Evolutionary conservation across 2,329 filamentous ascomycete species (phyloP), one percentile per base, ranked within the genome.

Genomic region (Dactylonectria estremocensis): DNA sequence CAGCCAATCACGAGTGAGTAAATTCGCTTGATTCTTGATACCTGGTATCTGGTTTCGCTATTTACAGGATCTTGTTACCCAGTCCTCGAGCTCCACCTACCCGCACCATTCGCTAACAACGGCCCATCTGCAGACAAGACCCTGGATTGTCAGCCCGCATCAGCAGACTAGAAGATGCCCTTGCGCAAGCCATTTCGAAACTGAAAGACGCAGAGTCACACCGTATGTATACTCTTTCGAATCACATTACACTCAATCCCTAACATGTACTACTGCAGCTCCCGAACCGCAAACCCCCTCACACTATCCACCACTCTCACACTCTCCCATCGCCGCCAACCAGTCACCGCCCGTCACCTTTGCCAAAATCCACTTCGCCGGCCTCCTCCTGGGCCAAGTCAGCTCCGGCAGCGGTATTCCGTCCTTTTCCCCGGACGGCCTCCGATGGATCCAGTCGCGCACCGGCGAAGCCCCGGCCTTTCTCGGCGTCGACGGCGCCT

Each of bases 311-410:
- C 50, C 50, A 35, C n/a, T 14, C n/a, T 22, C n/a, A 10, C 48
- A 18, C 48, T 16, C 24, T n/a, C 24, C 16, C 16, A 18, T 14
- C 48, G 16, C 24, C 24, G 24, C 31, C 28, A 53, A 28, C 31
- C n/a, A 37, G n/a, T 35, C 50, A 5, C 31, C 50, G n/a, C 50
- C 31, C 10, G 9, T 53, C 50, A 53, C 31, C 3, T 53, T 53
- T 35, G 50, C 50, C n/a, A 53, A 53, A 37, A 53, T 53, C 50
- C 33, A 53, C 31, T 53, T 53, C 14, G 50, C 31, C 28, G 50
- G 50, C n/a, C 35, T 53, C n/a, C 31, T 53, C 18, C 28, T 53
- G 9, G 50, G 50, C 28, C 31, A 33, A 9, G 33, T 53, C 10
- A 53, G n/a, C 31, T 53, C 50, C 28, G 20, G 28, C n/a, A 53